Evolutionary conservation across 352 stramenopile species (phyloP).

Genomic region (Phytophthora aleatoria): DNA sequence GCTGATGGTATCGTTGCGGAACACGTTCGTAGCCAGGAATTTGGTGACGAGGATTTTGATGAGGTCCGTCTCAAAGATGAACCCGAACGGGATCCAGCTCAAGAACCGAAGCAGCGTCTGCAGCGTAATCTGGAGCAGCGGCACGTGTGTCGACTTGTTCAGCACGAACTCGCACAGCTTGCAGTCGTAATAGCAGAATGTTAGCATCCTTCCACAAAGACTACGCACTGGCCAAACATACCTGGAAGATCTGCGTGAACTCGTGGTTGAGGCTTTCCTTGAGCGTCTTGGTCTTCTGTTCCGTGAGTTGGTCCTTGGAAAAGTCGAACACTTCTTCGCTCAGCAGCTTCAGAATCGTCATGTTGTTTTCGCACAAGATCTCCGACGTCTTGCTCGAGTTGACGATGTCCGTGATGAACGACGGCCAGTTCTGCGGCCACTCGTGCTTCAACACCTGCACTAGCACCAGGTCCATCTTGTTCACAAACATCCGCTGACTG

Average conservation of each 20-base stretch:
- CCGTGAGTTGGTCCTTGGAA: constrained; percentile 97
- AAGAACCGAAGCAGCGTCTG: constrained; percentile 98
- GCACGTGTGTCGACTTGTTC: constrained; percentile 92
- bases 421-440: constrained; percentile 99
- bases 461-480: constrained; percentile 98
- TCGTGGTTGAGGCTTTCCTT: constrained; percentile 98
- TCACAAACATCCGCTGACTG: constrained; percentile 93
- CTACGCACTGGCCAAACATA: constrained; percentile 3
- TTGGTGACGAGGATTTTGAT: constrained; percentile 96
- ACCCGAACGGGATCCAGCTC: constrained; percentile 98
- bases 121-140: constrained; percentile 95
- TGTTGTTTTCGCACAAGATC: constrained; percentile 99
- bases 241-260: constrained; percentile 98
- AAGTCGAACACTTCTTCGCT: constrained; percentile 99
- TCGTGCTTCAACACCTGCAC: constrained; percentile 99
- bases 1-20: constrained; percentile 97
- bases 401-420: constrained; percentile 98
- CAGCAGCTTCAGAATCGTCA: constrained; percentile 99
- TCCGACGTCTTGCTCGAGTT: constrained; percentile 95
- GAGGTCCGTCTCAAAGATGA: constrained; percentile 98
- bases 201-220: too few relatives aligned
- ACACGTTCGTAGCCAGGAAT: constrained; percentile 94
- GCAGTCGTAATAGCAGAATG: background rate
- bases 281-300: constrained; percentile 97
- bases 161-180: constrained; percentile 98